Conservation (phyloP, 192 early-diverging fungal species). For the Backusella sp. region DNA sequence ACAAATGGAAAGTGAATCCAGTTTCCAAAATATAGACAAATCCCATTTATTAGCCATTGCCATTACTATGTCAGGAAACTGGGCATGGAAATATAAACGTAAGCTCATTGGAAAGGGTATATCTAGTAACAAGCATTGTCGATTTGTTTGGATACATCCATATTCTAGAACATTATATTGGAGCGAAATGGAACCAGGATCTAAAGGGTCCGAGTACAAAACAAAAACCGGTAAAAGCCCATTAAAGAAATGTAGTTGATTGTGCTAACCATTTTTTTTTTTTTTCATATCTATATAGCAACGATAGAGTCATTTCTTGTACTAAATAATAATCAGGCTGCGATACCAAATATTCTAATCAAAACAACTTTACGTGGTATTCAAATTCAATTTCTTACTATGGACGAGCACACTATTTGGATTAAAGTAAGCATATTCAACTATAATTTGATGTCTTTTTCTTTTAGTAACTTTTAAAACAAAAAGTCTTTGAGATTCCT, state of each 20-base stretch:
- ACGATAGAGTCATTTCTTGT: neutral
- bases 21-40: neutral
- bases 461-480: neutral
- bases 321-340: neutral
- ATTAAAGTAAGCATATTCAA: neutral
- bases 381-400: neutral
- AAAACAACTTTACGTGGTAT: neutral
- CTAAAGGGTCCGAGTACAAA: slow-evolving; percentile 35
- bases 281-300: neutral
- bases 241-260: neutral
- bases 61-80: slow-evolving; percentile 79
- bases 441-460: neutral
- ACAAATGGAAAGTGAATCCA: too few relatives aligned
- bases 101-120: slow-evolving; percentile 42
- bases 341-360: neutral
- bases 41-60: slow-evolving; percentile 35
- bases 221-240: slow-evolving; percentile 45
- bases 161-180: slow-evolving; percentile 78
- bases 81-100: slow-evolving; percentile 71
- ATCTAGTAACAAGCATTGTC: slow-evolving; percentile 60
- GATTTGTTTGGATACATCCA: slow-evolving; percentile 83
- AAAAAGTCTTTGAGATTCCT: slow-evolving; percentile 11
- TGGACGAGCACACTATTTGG: neutral
- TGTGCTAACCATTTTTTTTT: neutral
- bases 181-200: slow-evolving; percentile 63